Evolutionary conservation across 495 filamentous ascomycete genomes (phyloP).

Genomic region (Daldinia bambusicola): DNA sequence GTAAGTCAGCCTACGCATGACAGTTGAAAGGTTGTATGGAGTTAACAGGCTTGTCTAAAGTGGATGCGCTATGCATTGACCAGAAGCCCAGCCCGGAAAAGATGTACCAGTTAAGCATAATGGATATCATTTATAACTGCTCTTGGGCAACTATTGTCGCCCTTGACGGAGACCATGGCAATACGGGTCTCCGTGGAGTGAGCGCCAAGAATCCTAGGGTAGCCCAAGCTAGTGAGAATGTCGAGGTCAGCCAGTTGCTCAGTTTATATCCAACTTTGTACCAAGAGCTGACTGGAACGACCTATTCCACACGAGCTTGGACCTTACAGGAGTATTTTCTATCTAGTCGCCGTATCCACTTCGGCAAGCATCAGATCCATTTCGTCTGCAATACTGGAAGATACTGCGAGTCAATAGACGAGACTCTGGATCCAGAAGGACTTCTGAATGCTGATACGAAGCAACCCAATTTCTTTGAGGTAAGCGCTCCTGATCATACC

Average conservation of each 20-base stretch:
- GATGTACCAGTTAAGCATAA: neutral
- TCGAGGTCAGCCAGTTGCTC: neutral
- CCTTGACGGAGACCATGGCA: neutral
- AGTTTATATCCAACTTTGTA: neutral
- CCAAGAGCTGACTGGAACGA: neutral
- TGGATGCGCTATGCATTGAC: neutral
- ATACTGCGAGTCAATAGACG: neutral
- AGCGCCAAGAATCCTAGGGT: neutral
- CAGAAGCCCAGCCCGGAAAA: neutral
- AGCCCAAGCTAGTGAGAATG: neutral
- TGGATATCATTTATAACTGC: neutral
- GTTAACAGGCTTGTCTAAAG: neutral
- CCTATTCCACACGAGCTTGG: neutral
- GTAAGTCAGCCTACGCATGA: neutral
- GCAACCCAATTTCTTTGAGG: neutral
- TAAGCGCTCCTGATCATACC: neutral
- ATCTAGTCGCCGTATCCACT: neutral
- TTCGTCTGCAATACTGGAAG: neutral
- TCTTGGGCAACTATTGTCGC: neutral
- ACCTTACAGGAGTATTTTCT: neutral
- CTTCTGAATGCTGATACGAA: neutral
- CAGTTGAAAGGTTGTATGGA: neutral
- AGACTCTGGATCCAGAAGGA: neutral
- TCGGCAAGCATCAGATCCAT: neutral
- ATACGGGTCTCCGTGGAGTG: neutral